These are phyloP conservation scores for Epithele typhae DNA, from an alignment of 768 basidiomycete genomes.

Conservation along the genomic window DNA sequence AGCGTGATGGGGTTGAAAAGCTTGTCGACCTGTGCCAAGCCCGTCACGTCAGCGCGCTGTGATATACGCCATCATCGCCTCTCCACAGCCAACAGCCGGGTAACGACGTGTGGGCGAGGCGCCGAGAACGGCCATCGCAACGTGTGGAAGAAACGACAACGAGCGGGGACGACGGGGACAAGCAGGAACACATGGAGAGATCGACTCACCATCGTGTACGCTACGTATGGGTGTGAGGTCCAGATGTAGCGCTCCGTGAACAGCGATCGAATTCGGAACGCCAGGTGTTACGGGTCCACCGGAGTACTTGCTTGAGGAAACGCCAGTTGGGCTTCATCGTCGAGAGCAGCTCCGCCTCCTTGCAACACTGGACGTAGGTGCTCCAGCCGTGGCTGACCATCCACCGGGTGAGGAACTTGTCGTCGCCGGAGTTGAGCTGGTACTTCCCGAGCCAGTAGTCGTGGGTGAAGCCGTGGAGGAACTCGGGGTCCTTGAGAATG, in stretches of 20 bases:
- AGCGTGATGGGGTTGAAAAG: constrained; percentile 85
- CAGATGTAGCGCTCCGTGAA: constrained; percentile 88
- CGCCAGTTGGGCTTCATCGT: constrained; percentile 98
- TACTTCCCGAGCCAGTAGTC: constrained; percentile 94
- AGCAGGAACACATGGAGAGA: no score
- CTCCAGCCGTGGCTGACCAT: constrained; percentile 96
- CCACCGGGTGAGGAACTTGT: constrained; percentile 94
- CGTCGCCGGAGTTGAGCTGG: constrained; percentile 91
- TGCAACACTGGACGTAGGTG: constrained; percentile 88
- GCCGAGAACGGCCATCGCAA: no score
- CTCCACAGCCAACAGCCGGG: no score
- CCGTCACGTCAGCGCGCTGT: constrained; percentile 6
- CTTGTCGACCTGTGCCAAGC: constrained; percentile 61
- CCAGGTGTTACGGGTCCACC: constrained; percentile 97
- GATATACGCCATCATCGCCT: constrained; percentile 1
- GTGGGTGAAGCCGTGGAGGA: constrained; percentile 89
- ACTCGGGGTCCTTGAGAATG: constrained; percentile 93
- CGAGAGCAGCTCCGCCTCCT: constrained; percentile 78
- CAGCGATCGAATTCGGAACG: constrained; percentile 81
- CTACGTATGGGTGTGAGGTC: constrained; percentile 79
- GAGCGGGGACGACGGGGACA: no score
- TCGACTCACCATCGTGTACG: constrained; percentile 75
- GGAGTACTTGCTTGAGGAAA: constrained; percentile 88
- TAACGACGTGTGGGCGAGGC: no score
- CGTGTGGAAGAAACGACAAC: no score